These are phyloP conservation scores for Leccinellum albellum DNA, from an alignment of 768 basidiomycete species.

Conservation along the genomic window DNA sequence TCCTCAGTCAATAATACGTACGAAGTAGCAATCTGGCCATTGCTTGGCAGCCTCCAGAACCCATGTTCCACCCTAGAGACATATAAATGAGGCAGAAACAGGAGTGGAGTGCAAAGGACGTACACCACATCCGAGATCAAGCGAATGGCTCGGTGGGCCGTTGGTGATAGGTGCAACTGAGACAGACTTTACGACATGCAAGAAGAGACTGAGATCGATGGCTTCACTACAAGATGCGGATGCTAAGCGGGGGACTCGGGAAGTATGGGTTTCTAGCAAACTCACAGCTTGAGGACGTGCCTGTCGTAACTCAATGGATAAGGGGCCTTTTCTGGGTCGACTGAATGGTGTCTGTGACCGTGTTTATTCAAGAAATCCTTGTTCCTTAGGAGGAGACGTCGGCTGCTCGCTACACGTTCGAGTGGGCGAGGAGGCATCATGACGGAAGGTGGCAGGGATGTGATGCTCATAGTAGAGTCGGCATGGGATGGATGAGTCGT, in stretches of 20 bases:
- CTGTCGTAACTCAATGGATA: constrained; percentile 74
- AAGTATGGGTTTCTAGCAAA: constrained; percentile 1
- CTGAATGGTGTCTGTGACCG: constrained; percentile 63
- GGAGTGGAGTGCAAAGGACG: constrained; percentile 19
- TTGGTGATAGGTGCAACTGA: constrained; percentile 56
- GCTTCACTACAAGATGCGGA: constrained; percentile 42
- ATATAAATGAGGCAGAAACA: not conserved
- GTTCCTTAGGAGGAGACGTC: constrained; percentile 31
- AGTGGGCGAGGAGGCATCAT: constrained; percentile 18
- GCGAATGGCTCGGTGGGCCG: constrained; percentile 46
- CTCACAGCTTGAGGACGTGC: constrained; percentile 65
- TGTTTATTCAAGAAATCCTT: constrained; percentile 61
- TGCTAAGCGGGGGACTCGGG: constrained; percentile 4
- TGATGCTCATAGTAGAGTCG: too few relatives aligned
- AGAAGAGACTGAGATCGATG: constrained; percentile 48
- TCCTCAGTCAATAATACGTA: constrained; percentile 33
- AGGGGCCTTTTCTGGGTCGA: constrained; percentile 72
- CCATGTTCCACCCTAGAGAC: constrained; percentile 61
- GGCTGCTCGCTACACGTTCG: constrained; percentile 23
- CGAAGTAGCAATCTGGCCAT: constrained; percentile 65
- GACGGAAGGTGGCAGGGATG: constrained; percentile 17
- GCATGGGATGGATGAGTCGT: too few relatives aligned
- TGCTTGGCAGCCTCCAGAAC: constrained; percentile 67
- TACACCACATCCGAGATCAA: constrained; percentile 77
- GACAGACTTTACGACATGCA: constrained; percentile 49